These are phyloP conservation scores for Tulasnella sp. DNA, from an alignment of 768 basidiomycete genomes.

Conservation along the genomic window DNA sequence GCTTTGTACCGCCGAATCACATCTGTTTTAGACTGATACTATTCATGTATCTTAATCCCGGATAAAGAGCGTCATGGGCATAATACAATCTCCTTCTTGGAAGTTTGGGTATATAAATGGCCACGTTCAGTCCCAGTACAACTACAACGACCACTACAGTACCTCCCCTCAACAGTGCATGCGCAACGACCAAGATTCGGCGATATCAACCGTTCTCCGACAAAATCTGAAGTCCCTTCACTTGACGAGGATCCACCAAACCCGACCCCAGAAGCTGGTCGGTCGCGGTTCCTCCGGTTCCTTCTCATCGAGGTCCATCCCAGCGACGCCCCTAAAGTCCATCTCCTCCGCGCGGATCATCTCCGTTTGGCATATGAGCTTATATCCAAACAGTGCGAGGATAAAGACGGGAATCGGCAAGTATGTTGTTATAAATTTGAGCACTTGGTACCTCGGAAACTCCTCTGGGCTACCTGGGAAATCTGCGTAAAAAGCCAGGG, in stretches of 20 bases:
- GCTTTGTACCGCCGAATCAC: too few species aligned
- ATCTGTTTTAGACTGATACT: too few species aligned
- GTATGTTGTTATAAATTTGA: constrained; percentile 31
- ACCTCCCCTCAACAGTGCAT: too few species aligned
- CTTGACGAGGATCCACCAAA: constrained; percentile 23
- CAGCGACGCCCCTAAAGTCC: constrained; percentile 15
- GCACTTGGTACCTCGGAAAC: not conserved
- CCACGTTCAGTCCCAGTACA: too few species aligned
- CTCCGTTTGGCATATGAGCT: constrained; percentile 35
- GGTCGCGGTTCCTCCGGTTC: not conserved
- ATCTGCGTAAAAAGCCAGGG: not conserved
- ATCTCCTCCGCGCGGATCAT: constrained; percentile 26
- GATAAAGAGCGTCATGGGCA: too few species aligned
- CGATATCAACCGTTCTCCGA: not conserved
- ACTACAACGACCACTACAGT: too few species aligned
- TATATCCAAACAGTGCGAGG: constrained; percentile 37
- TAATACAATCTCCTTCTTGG: too few species aligned
- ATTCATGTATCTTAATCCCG: too few species aligned
- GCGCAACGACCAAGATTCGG: too few species aligned
- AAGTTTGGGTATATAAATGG: too few species aligned
- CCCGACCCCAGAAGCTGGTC: not conserved
- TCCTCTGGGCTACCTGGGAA: not conserved
- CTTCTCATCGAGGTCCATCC: not conserved
- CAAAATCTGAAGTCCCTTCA: too few species aligned
- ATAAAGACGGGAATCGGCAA: constrained; percentile 35